A percentile compares a stretch with the other conserved stretches of the same genome.
Conservation (phyloP, 768 basidiomycete genomes). For the Agaricus blazei region DNA sequence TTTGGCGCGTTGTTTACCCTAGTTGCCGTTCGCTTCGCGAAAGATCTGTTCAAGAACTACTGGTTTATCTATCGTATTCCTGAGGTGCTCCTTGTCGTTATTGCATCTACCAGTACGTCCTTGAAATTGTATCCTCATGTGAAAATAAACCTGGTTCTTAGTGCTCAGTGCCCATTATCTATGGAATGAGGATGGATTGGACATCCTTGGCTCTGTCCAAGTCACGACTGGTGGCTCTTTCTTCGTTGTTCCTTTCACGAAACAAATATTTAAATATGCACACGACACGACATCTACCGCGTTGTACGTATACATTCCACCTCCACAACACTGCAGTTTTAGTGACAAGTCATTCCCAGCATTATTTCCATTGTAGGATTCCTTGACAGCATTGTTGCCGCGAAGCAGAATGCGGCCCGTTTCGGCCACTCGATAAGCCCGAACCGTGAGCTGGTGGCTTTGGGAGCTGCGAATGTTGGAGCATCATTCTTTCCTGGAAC, state of each 20-base stretch:
- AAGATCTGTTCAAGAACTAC: constrained; percentile 51
- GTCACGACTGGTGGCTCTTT: constrained; percentile 56
- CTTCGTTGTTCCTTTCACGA: constrained; percentile 68
- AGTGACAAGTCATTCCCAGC: constrained; percentile 26
- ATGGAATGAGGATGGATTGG: constrained; percentile 79
- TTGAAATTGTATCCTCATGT: neutral
- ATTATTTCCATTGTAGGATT: constrained; percentile 84
- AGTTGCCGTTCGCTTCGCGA: constrained; percentile 54
- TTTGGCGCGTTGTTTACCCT: constrained; percentile 65
- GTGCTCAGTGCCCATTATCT: constrained; percentile 62
- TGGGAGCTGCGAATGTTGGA: constrained; percentile 78
- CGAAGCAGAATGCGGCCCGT: constrained; percentile 84
- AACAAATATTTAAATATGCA: constrained; percentile 57
- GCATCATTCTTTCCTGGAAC: constrained; percentile 84
- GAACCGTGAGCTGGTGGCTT: constrained; percentile 92
- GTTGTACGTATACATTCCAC: constrained; percentile 36
- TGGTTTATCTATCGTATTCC: constrained; percentile 80
- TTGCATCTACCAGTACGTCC: constrained; percentile 70
- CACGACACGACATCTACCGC: constrained; percentile 82
- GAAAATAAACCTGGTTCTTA: constrained; percentile 21
- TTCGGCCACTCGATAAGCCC: constrained; percentile 89
- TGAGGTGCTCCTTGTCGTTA: constrained; percentile 86
- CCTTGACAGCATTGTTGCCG: constrained; percentile 91
- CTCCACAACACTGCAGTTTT: neutral
- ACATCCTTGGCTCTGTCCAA: constrained; percentile 77